A percentile compares a stretch with the other conserved stretches of the same genome.
Evolutionary conservation across 1,284 basidiomycete species (phyloP).

Genomic region (Kwoniella shivajii): DNA sequence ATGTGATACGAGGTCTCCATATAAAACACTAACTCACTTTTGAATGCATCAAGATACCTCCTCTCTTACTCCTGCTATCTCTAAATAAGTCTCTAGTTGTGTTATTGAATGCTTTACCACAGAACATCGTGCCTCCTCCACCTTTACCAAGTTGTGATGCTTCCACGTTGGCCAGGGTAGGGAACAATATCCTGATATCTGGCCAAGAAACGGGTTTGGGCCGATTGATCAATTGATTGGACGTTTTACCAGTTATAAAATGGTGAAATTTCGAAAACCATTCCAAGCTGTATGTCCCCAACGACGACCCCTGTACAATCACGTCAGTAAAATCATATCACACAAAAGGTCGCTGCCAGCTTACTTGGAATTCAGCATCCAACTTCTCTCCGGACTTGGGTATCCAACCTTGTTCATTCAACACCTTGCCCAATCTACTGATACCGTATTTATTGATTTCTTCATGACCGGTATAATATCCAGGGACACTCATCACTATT

Average conservation of each 20-base stretch:
- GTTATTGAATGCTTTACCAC: slow-evolving; percentile 37
- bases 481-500: slow-evolving; percentile 49
- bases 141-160: slow-evolving; percentile 31
- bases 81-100: slow-evolving; percentile 40
- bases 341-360: slow-evolving; percentile 3
- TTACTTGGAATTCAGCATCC: slow-evolving; percentile 50
- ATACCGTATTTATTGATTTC: slow-evolving; percentile 40
- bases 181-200: slow-evolving; percentile 50
- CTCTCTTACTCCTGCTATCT: slow-evolving; percentile 51
- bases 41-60: slow-evolving; percentile 53
- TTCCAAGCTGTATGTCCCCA: slow-evolving; percentile 43
- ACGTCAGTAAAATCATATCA: not conserved
- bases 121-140: slow-evolving; percentile 54
- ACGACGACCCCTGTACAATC: slow-evolving; percentile 42
- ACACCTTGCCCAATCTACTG: slow-evolving; percentile 38
- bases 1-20: too few relatives aligned
- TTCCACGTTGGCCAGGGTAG: slow-evolving; percentile 46
- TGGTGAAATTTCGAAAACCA: slow-evolving; percentile 50
- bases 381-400: slow-evolving; percentile 37
- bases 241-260: slow-evolving; percentile 32
- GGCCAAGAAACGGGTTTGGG: slow-evolving; percentile 37
- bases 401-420: slow-evolving; percentile 44
- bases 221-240: slow-evolving; percentile 18
- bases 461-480: slow-evolving; percentile 38
- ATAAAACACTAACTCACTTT: slow-evolving; percentile 36